These are phyloP conservation scores for Aspergillaceae sp. DNA, from an alignment of 2,329 filamentous ascomycete species.

Conservation along the genomic window DNA sequence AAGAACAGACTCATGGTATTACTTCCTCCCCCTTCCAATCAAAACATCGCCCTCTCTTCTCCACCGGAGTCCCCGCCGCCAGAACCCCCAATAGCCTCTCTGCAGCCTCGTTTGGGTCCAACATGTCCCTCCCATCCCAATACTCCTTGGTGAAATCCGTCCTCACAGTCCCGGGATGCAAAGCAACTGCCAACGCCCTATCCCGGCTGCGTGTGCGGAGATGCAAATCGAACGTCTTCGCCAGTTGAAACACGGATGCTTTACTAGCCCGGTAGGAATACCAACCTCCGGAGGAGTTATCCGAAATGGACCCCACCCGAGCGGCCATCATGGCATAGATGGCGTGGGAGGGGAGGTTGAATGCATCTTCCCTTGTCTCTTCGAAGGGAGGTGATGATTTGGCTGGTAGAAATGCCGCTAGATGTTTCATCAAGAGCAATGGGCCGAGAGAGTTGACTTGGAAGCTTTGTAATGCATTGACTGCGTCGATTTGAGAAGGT, in stretches of 20 bases:
- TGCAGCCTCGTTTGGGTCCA: constrained; percentile 58
- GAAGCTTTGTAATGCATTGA: constrained; percentile 58
- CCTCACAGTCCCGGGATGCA: constrained; percentile 75
- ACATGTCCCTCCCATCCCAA: constrained; percentile 61
- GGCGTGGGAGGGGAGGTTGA: constrained; percentile 45
- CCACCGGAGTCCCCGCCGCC: constrained; percentile 32
- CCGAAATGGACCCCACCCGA: constrained; percentile 63
- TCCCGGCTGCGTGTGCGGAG: constrained; percentile 50
- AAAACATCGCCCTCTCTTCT: constrained; percentile 56
- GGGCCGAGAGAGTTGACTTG: constrained; percentile 65
- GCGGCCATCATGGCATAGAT: constrained; percentile 70
- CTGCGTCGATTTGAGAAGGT: constrained; percentile 55
- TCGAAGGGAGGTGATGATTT: constrained; percentile 39
- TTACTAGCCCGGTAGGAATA: constrained; percentile 73
- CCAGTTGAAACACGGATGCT: constrained; percentile 61
- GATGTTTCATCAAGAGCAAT: constrained; percentile 68
- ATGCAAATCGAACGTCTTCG: constrained; percentile 63
- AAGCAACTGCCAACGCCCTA: constrained; percentile 57
- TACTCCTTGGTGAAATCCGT: constrained; percentile 65
- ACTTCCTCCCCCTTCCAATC: constrained; percentile 62
- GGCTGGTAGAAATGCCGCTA: constrained; percentile 58
- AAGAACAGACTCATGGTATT: constrained; percentile 37
- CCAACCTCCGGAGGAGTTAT: constrained; percentile 70
- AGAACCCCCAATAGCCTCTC: constrained; percentile 56
- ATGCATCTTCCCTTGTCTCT: constrained; percentile 6